These are phyloP conservation scores for Elaeis oleifera DNA, from an alignment of 202 grass and related monocot genomes.

Conservation along the genomic window DNA sequence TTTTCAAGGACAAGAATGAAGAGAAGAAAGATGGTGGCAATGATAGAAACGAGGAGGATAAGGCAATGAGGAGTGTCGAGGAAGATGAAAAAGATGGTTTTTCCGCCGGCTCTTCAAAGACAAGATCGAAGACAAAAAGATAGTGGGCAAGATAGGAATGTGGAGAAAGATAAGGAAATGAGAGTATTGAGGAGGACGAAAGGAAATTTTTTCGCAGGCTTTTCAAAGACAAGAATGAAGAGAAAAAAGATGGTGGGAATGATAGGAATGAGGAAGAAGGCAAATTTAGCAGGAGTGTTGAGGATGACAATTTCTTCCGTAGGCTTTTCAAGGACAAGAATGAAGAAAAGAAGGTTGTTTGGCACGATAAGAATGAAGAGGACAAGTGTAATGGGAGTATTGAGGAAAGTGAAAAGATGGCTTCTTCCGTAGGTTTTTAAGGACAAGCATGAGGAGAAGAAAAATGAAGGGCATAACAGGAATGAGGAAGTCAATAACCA, in stretches of 20 bases:
- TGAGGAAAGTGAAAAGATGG: conserved; percentile 86
- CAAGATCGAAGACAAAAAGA: conserved; percentile 29
- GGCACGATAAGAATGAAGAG: conserved; percentile 54
- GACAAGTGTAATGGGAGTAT: conserved; percentile 34
- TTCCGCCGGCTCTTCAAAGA: conserved; percentile 32
- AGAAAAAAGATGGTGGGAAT: conserved; percentile 51
- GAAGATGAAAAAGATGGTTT: conserved; percentile 17
- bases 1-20: conserved; percentile 17
- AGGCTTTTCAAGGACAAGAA: conserved; percentile 25
- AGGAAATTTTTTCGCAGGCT: conserved; percentile 88
- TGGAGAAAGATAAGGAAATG: conserved; percentile 51
- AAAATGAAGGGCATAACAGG: conserved; percentile 44
- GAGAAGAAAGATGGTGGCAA: conserved; percentile 9
- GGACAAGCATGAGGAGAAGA: conserved; percentile 75
- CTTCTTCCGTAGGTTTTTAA: conserved; percentile 83
- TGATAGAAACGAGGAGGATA: conserved; percentile 2
- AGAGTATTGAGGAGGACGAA: conserved; percentile 63
- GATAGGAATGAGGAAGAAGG: conserved; percentile 32
- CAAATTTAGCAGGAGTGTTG: conserved; percentile 16
- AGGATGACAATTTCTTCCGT: conserved; percentile 36
- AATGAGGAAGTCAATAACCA: conserved; percentile 54
- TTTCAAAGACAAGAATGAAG: conserved; percentile 97
- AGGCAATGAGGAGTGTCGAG: neutral
- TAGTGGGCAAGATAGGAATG: conserved; percentile 10
- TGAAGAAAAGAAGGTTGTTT: conserved; percentile 24